Conservation (phyloP, 257 asterid genomes). For the Schizonepeta tenuifolia region DNA sequence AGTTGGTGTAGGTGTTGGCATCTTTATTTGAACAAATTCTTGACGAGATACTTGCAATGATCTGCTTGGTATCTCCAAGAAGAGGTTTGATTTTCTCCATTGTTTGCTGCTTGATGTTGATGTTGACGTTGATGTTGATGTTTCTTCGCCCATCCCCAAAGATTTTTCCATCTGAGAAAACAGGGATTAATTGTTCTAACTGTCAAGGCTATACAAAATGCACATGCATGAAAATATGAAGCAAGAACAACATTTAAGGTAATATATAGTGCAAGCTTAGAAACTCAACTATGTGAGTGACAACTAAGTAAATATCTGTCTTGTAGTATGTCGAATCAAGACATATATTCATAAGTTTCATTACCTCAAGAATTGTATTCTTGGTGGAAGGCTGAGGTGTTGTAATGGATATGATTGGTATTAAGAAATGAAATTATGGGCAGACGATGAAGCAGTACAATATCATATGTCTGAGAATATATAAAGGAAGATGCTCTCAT, state of each 20-base stretch:
- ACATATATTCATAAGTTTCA: no score
- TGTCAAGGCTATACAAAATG: no score
- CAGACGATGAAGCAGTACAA: background rate
- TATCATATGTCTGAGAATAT: slow-evolving; percentile 10
- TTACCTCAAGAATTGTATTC: background rate
- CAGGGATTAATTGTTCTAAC: background rate
- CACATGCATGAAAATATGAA: background rate
- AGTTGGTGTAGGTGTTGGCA: slow-evolving; percentile 71
- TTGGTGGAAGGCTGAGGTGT: background rate
- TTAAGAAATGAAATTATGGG: background rate
- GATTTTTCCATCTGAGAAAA: slow-evolving; percentile 52
- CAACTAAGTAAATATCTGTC: background rate
- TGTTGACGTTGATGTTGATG: background rate
- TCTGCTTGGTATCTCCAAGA: slow-evolving; percentile 74
- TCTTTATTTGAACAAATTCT: slow-evolving; percentile 72
- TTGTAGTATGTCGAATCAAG: no score
- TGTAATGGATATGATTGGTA: slow-evolving; percentile 7
- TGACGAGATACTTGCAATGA: slow-evolving; percentile 51
- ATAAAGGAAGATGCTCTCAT: slow-evolving; percentile 33
- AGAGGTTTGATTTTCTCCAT: slow-evolving; percentile 77
- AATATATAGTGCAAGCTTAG: no score
- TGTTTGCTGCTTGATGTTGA: slow-evolving; percentile 45
- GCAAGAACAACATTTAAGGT: background rate
- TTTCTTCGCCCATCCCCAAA: slow-evolving; percentile 49
- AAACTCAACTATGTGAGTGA: background rate